Percentiles rank a stretch among this genome's conserved stretches.
Conservation (phyloP, 2,329 filamentous ascomycete genomes). For the Ceratocystis smalleyi region DNA sequence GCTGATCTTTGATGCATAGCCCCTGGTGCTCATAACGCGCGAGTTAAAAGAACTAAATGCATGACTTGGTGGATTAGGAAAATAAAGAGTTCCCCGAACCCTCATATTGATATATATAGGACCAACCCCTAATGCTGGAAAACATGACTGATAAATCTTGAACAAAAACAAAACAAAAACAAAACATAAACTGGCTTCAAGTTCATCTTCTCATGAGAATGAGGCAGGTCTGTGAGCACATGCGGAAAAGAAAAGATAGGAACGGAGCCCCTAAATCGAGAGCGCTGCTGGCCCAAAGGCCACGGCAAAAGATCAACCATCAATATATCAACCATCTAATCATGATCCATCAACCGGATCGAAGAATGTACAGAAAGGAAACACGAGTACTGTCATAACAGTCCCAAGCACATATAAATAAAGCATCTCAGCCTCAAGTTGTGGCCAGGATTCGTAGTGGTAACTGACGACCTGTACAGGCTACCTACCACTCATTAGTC, state of each 20-base stretch:
- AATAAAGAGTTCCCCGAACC: too few species aligned
- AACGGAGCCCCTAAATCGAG: neutral
- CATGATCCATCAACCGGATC: neutral
- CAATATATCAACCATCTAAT: neutral
- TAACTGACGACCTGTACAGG: neutral
- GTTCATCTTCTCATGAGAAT: neutral
- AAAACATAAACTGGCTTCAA: neutral
- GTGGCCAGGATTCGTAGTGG: neutral
- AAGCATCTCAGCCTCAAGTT: neutral
- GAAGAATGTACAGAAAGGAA: neutral
- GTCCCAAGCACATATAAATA: neutral
- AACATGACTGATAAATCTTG: neutral
- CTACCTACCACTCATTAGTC: slow-evolving; percentile 9
- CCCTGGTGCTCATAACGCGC: too few species aligned
- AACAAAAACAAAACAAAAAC: neutral
- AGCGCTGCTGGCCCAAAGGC: neutral
- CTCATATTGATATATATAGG: too few species aligned
- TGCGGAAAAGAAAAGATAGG: neutral
- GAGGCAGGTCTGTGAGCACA: neutral
- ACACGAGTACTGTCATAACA: neutral
- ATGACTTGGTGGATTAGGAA: too few species aligned
- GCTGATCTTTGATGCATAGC: too few species aligned
- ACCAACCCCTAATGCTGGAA: neutral
- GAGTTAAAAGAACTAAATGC: too few species aligned
- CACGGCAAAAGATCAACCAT: neutral